Conservation (phyloP, 2,329 filamentous ascomycete species). For the Aspergillus sp. region DNA sequence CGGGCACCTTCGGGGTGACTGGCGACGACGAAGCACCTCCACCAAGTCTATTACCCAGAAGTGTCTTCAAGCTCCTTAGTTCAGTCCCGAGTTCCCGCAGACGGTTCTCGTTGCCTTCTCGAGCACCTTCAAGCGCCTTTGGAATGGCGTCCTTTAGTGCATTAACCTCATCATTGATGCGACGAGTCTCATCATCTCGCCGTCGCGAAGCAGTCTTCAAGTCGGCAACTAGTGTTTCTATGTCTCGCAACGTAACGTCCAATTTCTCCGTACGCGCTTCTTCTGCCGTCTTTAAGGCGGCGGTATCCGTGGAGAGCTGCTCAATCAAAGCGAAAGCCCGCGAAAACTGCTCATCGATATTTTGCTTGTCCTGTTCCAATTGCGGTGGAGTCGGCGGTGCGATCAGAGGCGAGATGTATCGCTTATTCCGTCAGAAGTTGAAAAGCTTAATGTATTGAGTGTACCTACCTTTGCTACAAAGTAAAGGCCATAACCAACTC, state of each 20-base stretch:
- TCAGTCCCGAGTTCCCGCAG: constrained; percentile 84
- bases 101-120: constrained; percentile 75
- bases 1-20: constrained; percentile 30
- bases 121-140: constrained; percentile 82
- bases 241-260: constrained; percentile 76
- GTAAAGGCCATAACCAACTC: constrained; percentile 86
- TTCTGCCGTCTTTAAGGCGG: constrained; percentile 82
- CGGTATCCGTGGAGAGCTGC: constrained; percentile 86
- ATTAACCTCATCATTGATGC: constrained; percentile 82
- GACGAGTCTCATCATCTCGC: constrained; percentile 82
- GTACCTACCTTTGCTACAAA: constrained; percentile 73
- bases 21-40: constrained; percentile 31
- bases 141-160: constrained; percentile 82
- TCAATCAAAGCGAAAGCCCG: constrained; percentile 89
- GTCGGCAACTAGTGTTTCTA: constrained; percentile 78
- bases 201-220: constrained; percentile 78
- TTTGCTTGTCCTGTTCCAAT: constrained; percentile 88
- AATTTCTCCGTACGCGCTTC: constrained; percentile 78
- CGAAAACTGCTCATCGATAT: constrained; percentile 90
- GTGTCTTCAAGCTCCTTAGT: constrained; percentile 86
- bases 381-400: constrained; percentile 91
- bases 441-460: not conserved
- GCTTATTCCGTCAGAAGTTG: constrained; percentile 49
- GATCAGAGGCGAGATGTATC: constrained; percentile 88
- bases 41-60: constrained; percentile 67